These are phyloP conservation scores for Mariannaea elegans DNA, from an alignment of 2,329 filamentous ascomycete species.

Conservation along the genomic window DNA sequence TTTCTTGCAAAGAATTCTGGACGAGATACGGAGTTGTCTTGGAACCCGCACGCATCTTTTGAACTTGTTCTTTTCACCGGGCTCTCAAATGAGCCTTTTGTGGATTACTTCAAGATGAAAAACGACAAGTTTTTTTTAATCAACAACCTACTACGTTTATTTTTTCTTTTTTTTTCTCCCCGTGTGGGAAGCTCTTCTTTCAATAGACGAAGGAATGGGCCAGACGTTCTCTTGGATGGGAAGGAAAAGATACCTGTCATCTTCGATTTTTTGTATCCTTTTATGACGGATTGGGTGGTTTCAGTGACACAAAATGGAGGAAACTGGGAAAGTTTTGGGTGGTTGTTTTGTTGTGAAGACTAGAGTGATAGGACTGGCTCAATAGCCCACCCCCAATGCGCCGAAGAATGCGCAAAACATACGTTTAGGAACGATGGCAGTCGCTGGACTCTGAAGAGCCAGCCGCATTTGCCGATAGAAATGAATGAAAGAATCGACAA, in stretches of 20 bases:
- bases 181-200: slow-evolving; percentile 24
- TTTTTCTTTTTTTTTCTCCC: too few relatives aligned
- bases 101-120: too few relatives aligned
- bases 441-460: neutral
- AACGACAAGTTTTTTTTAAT: slow-evolving; percentile 27
- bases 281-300: slow-evolving; percentile 10
- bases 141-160: neutral
- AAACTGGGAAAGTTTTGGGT: slow-evolving; percentile 1
- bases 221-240: slow-evolving; percentile 32
- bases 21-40: slow-evolving; percentile 30
- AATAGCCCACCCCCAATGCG: slow-evolving; percentile 20
- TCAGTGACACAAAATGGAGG: slow-evolving; percentile 13
- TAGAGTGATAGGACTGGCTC: slow-evolving; percentile 25
- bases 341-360: slow-evolving; percentile 17
- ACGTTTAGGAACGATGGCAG: slow-evolving; percentile 20
- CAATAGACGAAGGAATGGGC: slow-evolving; percentile 35
- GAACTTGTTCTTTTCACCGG: slow-evolving; percentile 19
- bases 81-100: too few relatives aligned
- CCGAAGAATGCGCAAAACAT: slow-evolving; percentile 20
- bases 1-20: slow-evolving; percentile 26
- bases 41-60: neutral
- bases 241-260: slow-evolving; percentile 32
- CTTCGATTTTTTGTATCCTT: slow-evolving; percentile 19
- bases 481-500: slow-evolving; percentile 20
- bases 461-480: slow-evolving; percentile 12